Percentiles rank a stretch among this genome's conserved stretches.
Conservation (phyloP, 1,139 yeast species). For the Nakaseomyces kungkrabaensis region DNA sequence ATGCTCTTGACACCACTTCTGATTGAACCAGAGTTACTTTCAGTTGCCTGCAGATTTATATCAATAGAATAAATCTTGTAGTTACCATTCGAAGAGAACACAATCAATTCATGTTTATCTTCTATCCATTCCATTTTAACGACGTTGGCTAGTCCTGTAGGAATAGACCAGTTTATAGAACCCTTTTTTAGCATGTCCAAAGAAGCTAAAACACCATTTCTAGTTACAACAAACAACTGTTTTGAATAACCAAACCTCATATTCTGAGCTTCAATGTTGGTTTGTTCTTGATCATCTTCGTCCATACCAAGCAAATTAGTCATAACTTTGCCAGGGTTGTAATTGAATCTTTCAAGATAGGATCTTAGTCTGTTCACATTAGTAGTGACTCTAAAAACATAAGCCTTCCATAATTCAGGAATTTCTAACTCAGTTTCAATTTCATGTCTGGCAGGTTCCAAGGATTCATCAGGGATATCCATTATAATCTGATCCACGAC, state of each 20-base stretch:
- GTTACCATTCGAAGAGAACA: conserved; percentile 26
- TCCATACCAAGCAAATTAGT: conserved; percentile 16
- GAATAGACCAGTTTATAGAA: conserved; percentile 34
- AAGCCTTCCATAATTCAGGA: conserved; percentile 33
- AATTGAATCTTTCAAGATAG: conserved; percentile 12
- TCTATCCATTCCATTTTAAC: conserved; percentile 14
- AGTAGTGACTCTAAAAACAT: conserved; percentile 33
- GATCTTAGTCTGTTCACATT: conserved; percentile 28
- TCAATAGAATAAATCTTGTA: conserved; percentile 8
- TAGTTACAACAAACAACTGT: conserved; percentile 37
- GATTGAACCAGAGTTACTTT: neutral
- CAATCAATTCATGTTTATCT: conserved; percentile 14
- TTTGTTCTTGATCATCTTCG: conserved; percentile 13
- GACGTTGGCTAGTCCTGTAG: conserved; percentile 21
- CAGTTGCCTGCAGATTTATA: neutral
- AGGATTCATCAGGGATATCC: conserved; percentile 31
- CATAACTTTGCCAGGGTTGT: conserved; percentile 21
- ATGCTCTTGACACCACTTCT: conserved; percentile 4
- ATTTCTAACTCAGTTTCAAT: conserved; percentile 34
- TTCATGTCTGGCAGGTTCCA: conserved; percentile 32
- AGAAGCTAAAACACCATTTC: conserved; percentile 36
- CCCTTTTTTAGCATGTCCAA: conserved; percentile 36
- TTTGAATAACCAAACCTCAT: conserved; percentile 42
- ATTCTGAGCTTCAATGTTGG: conserved; percentile 13
- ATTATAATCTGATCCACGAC: conserved; percentile 34